Conservation (phyloP, 2,329 filamentous ascomycete genomes). For the Davidsoniella eucalypti region DNA sequence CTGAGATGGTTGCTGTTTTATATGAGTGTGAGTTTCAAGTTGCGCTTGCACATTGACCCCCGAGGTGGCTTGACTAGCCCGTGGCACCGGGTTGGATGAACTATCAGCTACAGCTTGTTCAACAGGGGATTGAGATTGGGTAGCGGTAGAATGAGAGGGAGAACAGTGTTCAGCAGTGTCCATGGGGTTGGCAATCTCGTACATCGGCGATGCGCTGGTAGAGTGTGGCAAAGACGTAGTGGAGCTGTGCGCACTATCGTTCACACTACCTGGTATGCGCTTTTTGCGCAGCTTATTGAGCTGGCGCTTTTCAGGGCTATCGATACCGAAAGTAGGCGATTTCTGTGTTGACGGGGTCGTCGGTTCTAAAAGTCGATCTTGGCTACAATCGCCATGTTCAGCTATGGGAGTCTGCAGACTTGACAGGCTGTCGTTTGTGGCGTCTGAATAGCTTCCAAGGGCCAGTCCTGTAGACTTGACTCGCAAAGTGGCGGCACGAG, state of each 20-base stretch:
- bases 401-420: slow-evolving; percentile 18
- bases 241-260: slow-evolving; percentile 82
- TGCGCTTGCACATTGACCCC: slow-evolving; percentile 14
- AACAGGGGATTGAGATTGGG: no score
- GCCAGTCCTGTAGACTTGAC: neutral
- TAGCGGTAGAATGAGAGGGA: slow-evolving; percentile 2
- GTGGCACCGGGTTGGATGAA: slow-evolving; percentile 30
- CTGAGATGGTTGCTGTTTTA: neutral
- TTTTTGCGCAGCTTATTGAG: slow-evolving; percentile 91
- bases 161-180: slow-evolving; percentile 19
- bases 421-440: slow-evolving; percentile 16
- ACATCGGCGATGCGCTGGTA: slow-evolving; percentile 28
- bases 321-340: slow-evolving; percentile 43
- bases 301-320: slow-evolving; percentile 44
- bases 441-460: slow-evolving; percentile 17
- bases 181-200: slow-evolving; percentile 30
- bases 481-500: slow-evolving; percentile 4
- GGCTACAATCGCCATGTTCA: slow-evolving; percentile 26
- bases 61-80: slow-evolving; percentile 27
- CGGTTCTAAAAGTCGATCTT: slow-evolving; percentile 30
- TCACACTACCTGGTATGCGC: slow-evolving; percentile 55
- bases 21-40: neutral
- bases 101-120: slow-evolving; percentile 16
- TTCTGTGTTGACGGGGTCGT: slow-evolving; percentile 24
- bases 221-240: slow-evolving; percentile 50